Percentiles rank a stretch among this genome's conserved stretches.
Conservation (phyloP, 257 asterid species). For the Coffea canephora region DNA sequence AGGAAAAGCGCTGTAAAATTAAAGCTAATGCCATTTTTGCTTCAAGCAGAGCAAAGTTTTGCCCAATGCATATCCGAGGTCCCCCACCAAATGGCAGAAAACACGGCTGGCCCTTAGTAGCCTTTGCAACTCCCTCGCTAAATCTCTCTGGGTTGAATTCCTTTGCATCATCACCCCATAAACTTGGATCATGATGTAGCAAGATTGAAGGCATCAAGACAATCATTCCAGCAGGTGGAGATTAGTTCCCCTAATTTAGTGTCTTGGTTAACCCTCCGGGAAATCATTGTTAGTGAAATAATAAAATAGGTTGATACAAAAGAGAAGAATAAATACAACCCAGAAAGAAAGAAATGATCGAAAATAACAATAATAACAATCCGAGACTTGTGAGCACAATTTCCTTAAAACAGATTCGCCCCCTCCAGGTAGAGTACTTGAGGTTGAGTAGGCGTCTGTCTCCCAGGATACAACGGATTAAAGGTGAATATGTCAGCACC, state of each 20-base stretch:
- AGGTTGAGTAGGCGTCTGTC: no score
- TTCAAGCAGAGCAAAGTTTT: conserved; percentile 27
- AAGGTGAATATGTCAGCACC: no score
- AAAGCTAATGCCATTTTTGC: conserved; percentile 27
- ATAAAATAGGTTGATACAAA: no score
- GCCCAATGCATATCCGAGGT: conserved; percentile 31
- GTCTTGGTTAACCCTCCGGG: conserved; percentile 4
- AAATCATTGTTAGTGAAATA: no score
- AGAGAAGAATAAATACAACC: no score
- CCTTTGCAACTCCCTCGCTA: conserved; percentile 26
- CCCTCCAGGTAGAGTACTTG: no score
- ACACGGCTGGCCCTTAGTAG: conserved; percentile 14
- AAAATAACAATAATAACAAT: no score
- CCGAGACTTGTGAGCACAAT: no score
- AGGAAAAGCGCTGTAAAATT: conserved; percentile 24
- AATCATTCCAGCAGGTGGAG: conserved; percentile 19
- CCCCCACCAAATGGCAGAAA: conserved; percentile 31
- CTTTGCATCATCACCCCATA: conserved; percentile 27
- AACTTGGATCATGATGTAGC: conserved; percentile 23
- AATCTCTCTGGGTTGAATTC: conserved; percentile 35
- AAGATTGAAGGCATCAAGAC: conserved; percentile 10
- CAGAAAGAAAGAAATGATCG: no score
- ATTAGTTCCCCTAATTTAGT: conserved; percentile 17
- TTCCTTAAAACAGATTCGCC: no score
- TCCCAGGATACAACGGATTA: no score